phyloP scores from a whole-genome alignment of 768 basidiomycete species.

The Boletus patriciae region DNA sequence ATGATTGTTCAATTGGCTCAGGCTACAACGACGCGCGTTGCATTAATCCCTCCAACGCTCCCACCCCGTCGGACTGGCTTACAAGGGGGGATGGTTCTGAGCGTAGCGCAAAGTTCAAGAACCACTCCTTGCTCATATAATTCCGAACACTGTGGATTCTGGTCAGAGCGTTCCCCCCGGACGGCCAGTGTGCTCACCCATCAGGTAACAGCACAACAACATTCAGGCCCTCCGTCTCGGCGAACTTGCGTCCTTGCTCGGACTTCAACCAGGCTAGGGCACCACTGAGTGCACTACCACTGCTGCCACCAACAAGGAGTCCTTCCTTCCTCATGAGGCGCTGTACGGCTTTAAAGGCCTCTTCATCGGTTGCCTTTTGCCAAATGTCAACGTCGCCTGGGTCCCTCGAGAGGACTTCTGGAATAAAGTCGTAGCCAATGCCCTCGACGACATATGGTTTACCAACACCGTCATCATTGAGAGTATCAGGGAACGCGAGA shows the following conservation, averaged over 20 bases:
- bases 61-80: neutral
- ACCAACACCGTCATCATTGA: slow-evolving; percentile 54
- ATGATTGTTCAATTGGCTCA: neutral
- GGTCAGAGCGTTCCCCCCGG: neutral
- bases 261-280: slow-evolving; percentile 76
- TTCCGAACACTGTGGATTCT: slow-evolving; percentile 67
- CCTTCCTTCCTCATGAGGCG: slow-evolving; percentile 82
- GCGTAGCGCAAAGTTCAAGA: slow-evolving; percentile 65
- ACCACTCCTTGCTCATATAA: slow-evolving; percentile 95
- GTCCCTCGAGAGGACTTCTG: slow-evolving; percentile 76
- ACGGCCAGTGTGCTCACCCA: slow-evolving; percentile 53
- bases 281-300: slow-evolving; percentile 81
- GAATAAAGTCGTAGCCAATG: slow-evolving; percentile 95
- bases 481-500: slow-evolving; percentile 66
- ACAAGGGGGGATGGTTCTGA: slow-evolving; percentile 51
- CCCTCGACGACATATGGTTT: slow-evolving; percentile 81
- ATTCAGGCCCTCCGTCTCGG: slow-evolving; percentile 71
- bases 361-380: slow-evolving; percentile 84
- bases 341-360: slow-evolving; percentile 74
- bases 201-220: slow-evolving; percentile 90
- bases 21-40: slow-evolving; percentile 8
- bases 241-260: slow-evolving; percentile 61
- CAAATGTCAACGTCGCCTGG: slow-evolving; percentile 63
- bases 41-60: slow-evolving; percentile 2
- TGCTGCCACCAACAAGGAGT: slow-evolving; percentile 90